Evolutionary conservation across 1,139 yeast species (phyloP).

Genomic region (Chernovozyma aurita): DNA sequence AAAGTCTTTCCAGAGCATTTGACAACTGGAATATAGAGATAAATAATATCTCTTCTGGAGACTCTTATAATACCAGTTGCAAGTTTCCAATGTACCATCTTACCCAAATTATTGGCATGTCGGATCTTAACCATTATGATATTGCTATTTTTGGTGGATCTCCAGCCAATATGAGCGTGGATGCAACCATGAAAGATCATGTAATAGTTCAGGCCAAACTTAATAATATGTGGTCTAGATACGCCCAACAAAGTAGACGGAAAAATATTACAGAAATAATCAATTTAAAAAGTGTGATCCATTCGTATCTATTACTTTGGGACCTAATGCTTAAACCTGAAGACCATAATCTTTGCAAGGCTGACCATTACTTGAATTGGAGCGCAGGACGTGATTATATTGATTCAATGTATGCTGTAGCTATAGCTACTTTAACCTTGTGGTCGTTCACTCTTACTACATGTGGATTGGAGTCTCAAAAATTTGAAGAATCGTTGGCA

Average conservation of each 20-base stretch:
- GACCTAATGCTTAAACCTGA: slow-evolving; percentile 51
- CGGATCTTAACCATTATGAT: slow-evolving; percentile 69
- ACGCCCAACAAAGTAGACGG: slow-evolving; percentile 11
- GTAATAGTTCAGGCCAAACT: slow-evolving; percentile 49
- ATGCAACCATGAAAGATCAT: slow-evolving; percentile 53
- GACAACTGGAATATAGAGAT: slow-evolving; percentile 50
- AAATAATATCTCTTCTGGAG: slow-evolving; percentile 12
- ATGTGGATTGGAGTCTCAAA: slow-evolving; percentile 36
- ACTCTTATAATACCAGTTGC: slow-evolving; percentile 1
- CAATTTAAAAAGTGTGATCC: slow-evolving; percentile 47
- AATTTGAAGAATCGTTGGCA: slow-evolving; percentile 17
- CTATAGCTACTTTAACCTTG: slow-evolving; percentile 43
- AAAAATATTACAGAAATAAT: slow-evolving; percentile 30
- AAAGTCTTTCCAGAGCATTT: slow-evolving; percentile 56
- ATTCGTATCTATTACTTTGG: slow-evolving; percentile 60
- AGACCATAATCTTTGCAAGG: slow-evolving; percentile 11
- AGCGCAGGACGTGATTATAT: slow-evolving; percentile 26
- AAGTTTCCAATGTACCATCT: slow-evolving; percentile 60
- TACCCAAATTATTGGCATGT: slow-evolving; percentile 63
- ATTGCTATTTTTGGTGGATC: slow-evolving; percentile 78
- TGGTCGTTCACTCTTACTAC: slow-evolving; percentile 45
- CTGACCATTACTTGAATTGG: slow-evolving; percentile 24
- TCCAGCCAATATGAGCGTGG: slow-evolving; percentile 76
- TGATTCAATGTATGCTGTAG: slow-evolving; percentile 39
- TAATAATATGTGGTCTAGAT: slow-evolving; percentile 41